Conservation (phyloP, 306 rosid genomes). For the Senna tora region DNA sequence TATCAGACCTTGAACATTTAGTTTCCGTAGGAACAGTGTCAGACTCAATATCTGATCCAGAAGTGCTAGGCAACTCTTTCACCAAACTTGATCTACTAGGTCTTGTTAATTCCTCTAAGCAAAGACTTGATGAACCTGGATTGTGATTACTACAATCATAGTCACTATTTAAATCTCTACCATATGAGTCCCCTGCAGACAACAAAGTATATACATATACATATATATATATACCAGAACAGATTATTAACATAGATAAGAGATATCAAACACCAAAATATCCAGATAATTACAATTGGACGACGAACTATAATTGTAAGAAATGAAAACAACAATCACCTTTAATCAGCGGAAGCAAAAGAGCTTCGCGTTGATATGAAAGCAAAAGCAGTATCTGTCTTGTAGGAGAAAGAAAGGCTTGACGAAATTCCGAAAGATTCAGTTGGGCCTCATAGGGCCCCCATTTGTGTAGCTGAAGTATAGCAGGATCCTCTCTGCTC, state of each 20-base stretch:
- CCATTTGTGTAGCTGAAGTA: constrained; percentile 83
- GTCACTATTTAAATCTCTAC: constrained; percentile 39
- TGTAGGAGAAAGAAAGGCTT: constrained; percentile 89
- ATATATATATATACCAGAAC: no score
- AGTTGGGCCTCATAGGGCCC: constrained; percentile 55
- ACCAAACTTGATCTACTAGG: constrained; percentile 43
- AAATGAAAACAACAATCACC: constrained; percentile 47
- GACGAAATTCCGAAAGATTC: constrained; percentile 68
- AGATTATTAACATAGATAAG: constrained; percentile 15
- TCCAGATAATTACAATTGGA: constrained; percentile 2
- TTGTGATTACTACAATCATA: constrained; percentile 38
- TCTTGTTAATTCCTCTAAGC: constrained; percentile 40
- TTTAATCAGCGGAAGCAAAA: constrained; percentile 71
- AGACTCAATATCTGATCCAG: constrained; percentile 47
- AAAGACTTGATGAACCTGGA: constrained; percentile 45
- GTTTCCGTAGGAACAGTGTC: constrained; percentile 46
- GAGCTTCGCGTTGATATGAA: constrained; percentile 71
- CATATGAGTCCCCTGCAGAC: constrained; percentile 56
- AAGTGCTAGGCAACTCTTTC: constrained; percentile 54
- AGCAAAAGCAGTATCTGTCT: constrained; percentile 69
- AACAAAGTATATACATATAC: constrained; percentile 27
- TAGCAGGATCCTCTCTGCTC: constrained; percentile 60
- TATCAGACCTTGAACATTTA: constrained; percentile 49
- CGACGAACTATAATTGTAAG: constrained; percentile 26
- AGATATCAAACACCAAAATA: constrained; percentile 22